Evolutionary conservation across 768 basidiomycete genomes (phyloP).

Genomic region (Hericium coralloides): DNA sequence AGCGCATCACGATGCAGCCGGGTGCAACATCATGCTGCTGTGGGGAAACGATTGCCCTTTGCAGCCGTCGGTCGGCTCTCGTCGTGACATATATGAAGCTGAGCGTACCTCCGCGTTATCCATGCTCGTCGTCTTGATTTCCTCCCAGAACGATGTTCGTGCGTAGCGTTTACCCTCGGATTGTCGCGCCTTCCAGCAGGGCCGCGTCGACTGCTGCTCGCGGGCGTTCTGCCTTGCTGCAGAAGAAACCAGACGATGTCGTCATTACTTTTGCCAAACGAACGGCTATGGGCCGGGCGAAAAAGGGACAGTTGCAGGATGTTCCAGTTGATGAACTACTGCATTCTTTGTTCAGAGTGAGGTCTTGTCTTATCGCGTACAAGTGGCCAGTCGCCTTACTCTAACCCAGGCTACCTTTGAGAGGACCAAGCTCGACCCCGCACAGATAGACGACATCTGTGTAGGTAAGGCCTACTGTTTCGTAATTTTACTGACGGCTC

Average conservation of each 20-base stretch:
- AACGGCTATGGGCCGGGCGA: conserved; percentile 80
- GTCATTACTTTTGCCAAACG: conserved; percentile 87
- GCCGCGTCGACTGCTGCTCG: conserved; percentile 19
- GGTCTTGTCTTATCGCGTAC: neutral
- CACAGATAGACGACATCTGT: conserved; percentile 73
- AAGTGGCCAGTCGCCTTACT: neutral
- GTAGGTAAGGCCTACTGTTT: conserved; percentile 46
- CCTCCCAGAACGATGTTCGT: neutral
- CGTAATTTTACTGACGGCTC: neutral
- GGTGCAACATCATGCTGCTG: neutral
- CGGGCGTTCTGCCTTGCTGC: conserved; percentile 45
- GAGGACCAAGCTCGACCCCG: conserved; percentile 57
- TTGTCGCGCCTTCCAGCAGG: neutral
- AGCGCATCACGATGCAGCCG: neutral
- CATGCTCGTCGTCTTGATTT: neutral
- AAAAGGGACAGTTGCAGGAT: conserved; percentile 91
- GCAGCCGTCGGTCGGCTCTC: neutral
- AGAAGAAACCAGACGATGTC: conserved; percentile 75
- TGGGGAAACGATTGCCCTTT: neutral
- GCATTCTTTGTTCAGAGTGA: conserved; percentile 70
- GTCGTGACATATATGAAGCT: neutral
- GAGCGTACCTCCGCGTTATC: too few species aligned
- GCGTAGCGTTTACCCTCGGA: neutral
- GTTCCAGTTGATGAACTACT: conserved; percentile 82
- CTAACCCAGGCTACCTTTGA: conserved; percentile 50